These are phyloP conservation scores for Dryadomyces quercus-mongolicae DNA, from an alignment of 2,329 filamentous ascomycete genomes.

Conservation along the genomic window DNA sequence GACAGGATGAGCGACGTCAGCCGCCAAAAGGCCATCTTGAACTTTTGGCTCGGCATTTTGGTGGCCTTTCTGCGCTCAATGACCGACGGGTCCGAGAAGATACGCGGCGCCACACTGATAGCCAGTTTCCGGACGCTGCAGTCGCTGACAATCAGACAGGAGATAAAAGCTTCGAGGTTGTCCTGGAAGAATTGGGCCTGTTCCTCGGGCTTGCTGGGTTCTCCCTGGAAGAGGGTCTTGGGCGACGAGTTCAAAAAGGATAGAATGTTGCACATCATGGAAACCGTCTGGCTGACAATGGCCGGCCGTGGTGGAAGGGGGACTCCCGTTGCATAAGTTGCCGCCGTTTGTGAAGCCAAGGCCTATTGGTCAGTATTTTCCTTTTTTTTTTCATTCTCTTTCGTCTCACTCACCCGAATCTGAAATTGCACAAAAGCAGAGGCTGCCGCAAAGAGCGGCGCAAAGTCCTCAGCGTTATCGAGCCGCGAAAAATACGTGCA, in stretches of 20 bases:
- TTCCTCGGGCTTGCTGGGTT: constrained; percentile 22
- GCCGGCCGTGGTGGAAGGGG: constrained; percentile 26
- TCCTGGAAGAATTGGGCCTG: constrained; percentile 28
- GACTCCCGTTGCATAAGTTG: constrained; percentile 26
- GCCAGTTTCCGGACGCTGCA: constrained; percentile 36
- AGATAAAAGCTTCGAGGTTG: constrained; percentile 39
- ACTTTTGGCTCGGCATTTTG: constrained; percentile 22
- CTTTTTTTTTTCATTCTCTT: not conserved
- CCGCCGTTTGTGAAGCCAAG: constrained; percentile 25
- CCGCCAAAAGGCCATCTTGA: constrained; percentile 37
- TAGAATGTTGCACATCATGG: constrained; percentile 40
- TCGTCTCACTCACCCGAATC: constrained; percentile 34
- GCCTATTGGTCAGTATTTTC: constrained; percentile 17
- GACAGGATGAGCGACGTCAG: constrained; percentile 38
- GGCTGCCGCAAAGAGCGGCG: constrained; percentile 41
- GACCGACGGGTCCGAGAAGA: constrained; percentile 29
- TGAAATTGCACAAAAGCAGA: constrained; percentile 45
- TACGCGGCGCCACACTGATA: constrained; percentile 30
- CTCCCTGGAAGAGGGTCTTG: constrained; percentile 31
- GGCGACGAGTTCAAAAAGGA: constrained; percentile 45
- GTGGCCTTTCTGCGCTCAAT: constrained; percentile 23
- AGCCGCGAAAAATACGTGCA: constrained; percentile 51
- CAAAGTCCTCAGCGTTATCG: constrained; percentile 34
- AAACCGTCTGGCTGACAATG: constrained; percentile 25
- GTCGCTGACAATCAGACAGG: constrained; percentile 40